Evolutionary conservation across 352 stramenopile genomes (phyloP), one percentile per base, ranked within the genome.

Genomic region (Phytophthora fragariaefolia): DNA sequence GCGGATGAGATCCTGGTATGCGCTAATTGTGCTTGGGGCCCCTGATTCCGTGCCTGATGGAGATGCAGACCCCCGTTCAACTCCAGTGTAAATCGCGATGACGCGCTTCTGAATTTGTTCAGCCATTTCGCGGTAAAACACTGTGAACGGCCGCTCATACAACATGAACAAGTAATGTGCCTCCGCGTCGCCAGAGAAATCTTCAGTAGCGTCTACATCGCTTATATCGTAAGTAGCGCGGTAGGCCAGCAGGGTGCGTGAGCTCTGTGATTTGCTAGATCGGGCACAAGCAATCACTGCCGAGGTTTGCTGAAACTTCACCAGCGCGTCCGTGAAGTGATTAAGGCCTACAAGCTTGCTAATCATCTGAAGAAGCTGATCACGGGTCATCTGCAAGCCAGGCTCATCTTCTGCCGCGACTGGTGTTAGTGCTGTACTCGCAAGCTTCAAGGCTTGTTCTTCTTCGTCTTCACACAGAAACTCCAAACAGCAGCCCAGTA

Each of bases 1-100:
- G 5, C 86, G 83, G 54, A 94, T 94, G 24, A 94, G 74, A 50
- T 94, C 83, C 34, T 92, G 83, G 38, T 94, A 94, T 3, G 85
- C 83, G 27, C 70, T 63, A 9, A 85, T 71, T 12, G 80, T 69
- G 50, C 69, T 77, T 18, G 40, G 34, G 26, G 52, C 38, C 13
- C 59, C 56, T 17, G 65, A 59, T 23, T 74, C 55, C 6, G 57
- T 47, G 6, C 50, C 22, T 27, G 48, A 65, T 32, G 30, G 46
- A 38, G 46, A 36, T 22, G 43, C 22, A 42, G 58, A 47, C 13
- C 73, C 68, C 20, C 66, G 40, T 17, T 74, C 74, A 10, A 69
- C 62, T 24, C 73, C 64, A 40, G 77, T 87, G 61, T 91, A 94
- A 36, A 91, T 82, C 0, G 73, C 74, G 18, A 94, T 79, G 12